Conservation (phyloP, 345 rosid genomes). For the Gossypium raimondii region DNA sequence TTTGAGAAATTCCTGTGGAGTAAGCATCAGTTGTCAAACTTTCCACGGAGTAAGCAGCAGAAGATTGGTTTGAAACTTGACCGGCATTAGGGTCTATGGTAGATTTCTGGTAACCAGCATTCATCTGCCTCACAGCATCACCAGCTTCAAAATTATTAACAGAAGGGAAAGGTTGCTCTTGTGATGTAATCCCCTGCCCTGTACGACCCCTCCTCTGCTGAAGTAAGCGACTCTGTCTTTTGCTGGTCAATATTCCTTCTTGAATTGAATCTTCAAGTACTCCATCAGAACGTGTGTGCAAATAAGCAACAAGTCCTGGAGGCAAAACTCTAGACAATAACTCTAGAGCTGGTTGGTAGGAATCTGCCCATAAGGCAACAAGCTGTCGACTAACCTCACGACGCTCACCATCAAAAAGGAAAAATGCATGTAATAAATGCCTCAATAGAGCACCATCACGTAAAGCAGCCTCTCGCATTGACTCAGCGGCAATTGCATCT, state of each 20-base stretch:
- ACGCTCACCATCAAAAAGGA: constrained; percentile 84
- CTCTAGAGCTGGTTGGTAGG: constrained; percentile 92
- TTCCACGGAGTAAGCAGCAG: constrained; percentile 42
- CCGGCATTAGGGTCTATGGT: constrained; percentile 42
- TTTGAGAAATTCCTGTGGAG: constrained; percentile 44
- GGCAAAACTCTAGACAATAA: constrained; percentile 88
- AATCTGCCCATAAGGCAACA: constrained; percentile 99
- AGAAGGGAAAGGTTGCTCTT: constrained; percentile 52
- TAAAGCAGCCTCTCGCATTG: constrained; percentile 97
- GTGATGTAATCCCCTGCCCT: constrained; percentile 56
- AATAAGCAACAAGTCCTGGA: constrained; percentile 98
- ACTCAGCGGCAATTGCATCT: constrained; percentile 99
- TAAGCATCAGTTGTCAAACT: constrained; percentile 38
- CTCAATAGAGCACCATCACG: constrained; percentile 97
- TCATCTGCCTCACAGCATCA: constrained; percentile 46
- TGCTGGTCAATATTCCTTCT: constrained; percentile 67
- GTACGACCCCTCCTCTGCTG: constrained; percentile 79
- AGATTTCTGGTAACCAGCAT: constrained; percentile 41
- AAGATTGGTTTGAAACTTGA: constrained; percentile 35
- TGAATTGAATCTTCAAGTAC: constrained; percentile 52
- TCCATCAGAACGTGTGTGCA: constrained; percentile 82
- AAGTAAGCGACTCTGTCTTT: constrained; percentile 78
- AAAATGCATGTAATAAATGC: constrained; percentile 93
- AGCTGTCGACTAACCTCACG: constrained; percentile 96
- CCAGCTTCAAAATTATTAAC: constrained; percentile 50